These are phyloP conservation scores for Annulohypoxylon moriforme DNA, from an alignment of 495 filamentous ascomycete genomes.

Conservation along the genomic window DNA sequence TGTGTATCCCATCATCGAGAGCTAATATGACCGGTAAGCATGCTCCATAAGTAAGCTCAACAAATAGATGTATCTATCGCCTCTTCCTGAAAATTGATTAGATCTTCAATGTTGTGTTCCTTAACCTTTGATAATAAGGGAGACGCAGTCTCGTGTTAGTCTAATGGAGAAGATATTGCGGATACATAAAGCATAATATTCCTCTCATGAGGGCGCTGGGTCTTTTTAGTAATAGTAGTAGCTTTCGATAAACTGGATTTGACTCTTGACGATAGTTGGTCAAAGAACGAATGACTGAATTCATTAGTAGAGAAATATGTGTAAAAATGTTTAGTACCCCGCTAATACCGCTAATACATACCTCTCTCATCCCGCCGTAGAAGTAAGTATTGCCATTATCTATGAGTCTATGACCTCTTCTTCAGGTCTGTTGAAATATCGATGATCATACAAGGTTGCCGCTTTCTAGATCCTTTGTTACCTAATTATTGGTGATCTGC, in stretches of 20 bases:
- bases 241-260: constrained; percentile 29
- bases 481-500: background rate
- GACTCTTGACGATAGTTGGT: constrained; percentile 18
- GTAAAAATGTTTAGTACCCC: constrained; percentile 26
- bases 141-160: constrained; percentile 13
- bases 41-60: background rate
- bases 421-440: background rate
- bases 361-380: background rate
- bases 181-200: constrained; percentile 34
- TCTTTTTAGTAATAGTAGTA: constrained; percentile 30
- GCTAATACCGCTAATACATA: constrained; percentile 28
- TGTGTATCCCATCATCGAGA: constrained; percentile 6
- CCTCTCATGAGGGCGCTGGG: constrained; percentile 11
- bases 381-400: background rate
- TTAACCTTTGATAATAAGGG: background rate
- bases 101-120: constrained; percentile 9
- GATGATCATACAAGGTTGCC: constrained; percentile 9
- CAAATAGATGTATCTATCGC: constrained; percentile 6
- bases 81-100: constrained; percentile 7
- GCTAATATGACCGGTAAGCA: background rate
- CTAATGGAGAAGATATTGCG: constrained; percentile 17
- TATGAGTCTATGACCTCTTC: background rate
- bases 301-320: constrained; percentile 11
- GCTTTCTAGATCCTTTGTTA: constrained; percentile 17
- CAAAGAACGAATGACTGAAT: constrained; percentile 21